Evolutionary conservation across 2,329 filamentous ascomycete species (phyloP).

Genomic region (Lecanicillium sp.): DNA sequence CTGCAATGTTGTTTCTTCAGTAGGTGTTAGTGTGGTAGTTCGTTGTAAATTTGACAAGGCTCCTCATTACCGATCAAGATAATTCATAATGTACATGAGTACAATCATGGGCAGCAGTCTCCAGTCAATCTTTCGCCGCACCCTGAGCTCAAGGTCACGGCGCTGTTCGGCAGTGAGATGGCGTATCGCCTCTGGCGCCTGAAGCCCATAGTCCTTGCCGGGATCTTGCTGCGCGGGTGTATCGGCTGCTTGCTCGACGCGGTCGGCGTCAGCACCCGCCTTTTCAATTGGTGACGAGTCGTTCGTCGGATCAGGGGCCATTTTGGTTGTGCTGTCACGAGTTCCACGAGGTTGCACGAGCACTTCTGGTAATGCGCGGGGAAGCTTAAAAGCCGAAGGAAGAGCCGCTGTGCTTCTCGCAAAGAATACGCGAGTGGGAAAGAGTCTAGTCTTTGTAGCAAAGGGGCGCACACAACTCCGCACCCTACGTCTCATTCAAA

Average conservation of each 20-base stretch:
- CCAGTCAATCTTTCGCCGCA: constrained; percentile 54
- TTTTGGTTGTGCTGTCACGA: no score
- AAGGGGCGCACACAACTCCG: no score
- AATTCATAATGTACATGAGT: constrained; percentile 59
- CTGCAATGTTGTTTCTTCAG: constrained; percentile 32
- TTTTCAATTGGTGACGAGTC: no score
- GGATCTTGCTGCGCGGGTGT: not conserved
- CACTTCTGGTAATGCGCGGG: no score
- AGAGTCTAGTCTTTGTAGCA: no score
- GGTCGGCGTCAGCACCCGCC: not conserved
- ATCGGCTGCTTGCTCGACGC: constrained; percentile 1
- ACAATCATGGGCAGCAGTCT: constrained; percentile 53
- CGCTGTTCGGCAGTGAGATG: constrained; percentile 39
- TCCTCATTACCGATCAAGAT: constrained; percentile 35
- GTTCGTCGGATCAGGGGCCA: no score
- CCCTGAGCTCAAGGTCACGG: constrained; percentile 36
- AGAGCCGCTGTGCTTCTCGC: no score
- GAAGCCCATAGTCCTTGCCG: constrained; percentile 8
- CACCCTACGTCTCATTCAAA: no score
- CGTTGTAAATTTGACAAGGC: not conserved
- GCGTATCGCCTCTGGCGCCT: constrained; percentile 22
- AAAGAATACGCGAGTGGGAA: no score
- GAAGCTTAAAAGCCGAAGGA: no score
- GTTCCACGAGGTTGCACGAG: no score
- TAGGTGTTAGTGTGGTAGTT: no score